Evolutionary conservation across 352 stramenopile genomes (phyloP).

Genomic region (Blastocystis sp.): DNA sequence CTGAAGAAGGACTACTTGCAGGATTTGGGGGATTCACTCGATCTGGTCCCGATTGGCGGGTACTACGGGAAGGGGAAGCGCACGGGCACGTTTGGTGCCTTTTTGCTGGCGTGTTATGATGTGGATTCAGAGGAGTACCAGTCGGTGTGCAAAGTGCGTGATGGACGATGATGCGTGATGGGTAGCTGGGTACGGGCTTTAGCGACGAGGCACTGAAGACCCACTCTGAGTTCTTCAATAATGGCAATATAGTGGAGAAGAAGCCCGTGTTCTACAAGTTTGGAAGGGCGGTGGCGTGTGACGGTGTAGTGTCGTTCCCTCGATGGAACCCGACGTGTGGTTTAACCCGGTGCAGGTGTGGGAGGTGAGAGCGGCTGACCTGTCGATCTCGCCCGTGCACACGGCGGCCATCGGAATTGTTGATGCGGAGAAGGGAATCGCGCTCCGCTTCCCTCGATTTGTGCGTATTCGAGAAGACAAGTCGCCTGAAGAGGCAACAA

Average conservation of each 20-base stretch:
- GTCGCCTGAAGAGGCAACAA: conserved; percentile 91
- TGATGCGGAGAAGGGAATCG: conserved; percentile 85
- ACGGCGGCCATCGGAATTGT: conserved; percentile 90
- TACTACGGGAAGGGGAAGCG: conserved; percentile 94
- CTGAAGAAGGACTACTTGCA: conserved; percentile 99
- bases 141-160: conserved; percentile 88
- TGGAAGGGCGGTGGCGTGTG: conserved; percentile 11
- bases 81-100: conserved; percentile 94
- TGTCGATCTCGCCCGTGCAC: conserved; percentile 97
- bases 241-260: conserved; percentile 77
- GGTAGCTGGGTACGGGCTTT: conserved; percentile 93
- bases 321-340: conserved; percentile 89
- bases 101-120: conserved; percentile 97
- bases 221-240: conserved; percentile 82
- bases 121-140: conserved; percentile 95
- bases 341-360: conserved; percentile 88
- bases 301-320: conserved; percentile 75
- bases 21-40: conserved; percentile 89
- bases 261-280: conserved; percentile 55
- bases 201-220: conserved; percentile 95
- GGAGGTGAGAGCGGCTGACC: conserved; percentile 96
- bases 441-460: conserved; percentile 97
- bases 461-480: conserved; percentile 97
- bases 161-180: conserved; percentile 12
- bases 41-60: conserved; percentile 96